These are phyloP conservation scores for Mycena rosella DNA, from an alignment of 768 basidiomycete species.

Conservation along the genomic window DNA sequence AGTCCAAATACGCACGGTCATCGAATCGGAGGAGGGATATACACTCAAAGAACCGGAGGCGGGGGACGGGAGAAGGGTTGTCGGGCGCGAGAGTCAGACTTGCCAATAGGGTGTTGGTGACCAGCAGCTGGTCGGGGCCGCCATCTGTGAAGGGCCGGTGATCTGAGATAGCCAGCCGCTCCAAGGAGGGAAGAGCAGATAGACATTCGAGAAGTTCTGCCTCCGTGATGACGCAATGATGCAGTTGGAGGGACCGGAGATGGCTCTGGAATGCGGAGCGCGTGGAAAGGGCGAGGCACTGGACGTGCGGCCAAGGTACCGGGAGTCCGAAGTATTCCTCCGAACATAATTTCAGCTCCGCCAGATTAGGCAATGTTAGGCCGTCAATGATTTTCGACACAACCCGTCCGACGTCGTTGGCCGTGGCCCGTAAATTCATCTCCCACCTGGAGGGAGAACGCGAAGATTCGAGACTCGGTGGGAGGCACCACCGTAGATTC, in stretches of 20 bases:
- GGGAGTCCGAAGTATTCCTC: no score
- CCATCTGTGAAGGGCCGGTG: neutral
- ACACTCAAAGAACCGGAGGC: neutral
- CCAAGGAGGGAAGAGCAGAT: neutral
- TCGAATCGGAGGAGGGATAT: neutral
- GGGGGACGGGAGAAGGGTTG: conserved; percentile 3
- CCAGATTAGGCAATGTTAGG: no score
- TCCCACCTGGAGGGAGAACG: no score
- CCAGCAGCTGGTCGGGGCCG: neutral
- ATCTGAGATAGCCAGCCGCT: conserved; percentile 7
- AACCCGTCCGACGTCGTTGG: no score
- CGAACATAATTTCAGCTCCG: no score
- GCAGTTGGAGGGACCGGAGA: neutral
- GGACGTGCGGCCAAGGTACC: neutral
- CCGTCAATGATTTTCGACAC: no score
- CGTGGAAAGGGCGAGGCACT: neutral
- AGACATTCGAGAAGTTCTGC: conserved; percentile 5
- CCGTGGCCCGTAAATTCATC: no score
- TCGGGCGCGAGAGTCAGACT: neutral
- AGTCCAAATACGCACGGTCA: neutral
- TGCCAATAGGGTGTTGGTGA: conserved; percentile 4
- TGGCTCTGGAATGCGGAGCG: conserved; percentile 4
- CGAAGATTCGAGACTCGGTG: no score
- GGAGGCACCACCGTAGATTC: no score
- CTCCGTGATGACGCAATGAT: neutral